Evolutionary conservation across 2,329 filamentous ascomycete genomes (phyloP).

Genomic region (Amylocarpus encephaloides): DNA sequence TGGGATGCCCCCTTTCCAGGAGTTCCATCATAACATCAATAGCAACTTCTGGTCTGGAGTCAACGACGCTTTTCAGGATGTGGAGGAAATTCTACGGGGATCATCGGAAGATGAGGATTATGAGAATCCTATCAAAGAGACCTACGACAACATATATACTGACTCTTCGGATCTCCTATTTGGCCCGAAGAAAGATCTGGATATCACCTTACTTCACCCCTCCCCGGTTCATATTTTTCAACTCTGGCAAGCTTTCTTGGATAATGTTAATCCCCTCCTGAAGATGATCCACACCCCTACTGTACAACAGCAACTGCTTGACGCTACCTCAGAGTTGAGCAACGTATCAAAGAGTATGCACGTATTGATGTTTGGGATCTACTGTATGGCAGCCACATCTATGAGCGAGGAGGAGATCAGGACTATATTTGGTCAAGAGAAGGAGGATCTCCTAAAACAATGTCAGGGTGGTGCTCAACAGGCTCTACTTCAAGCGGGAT

Average conservation of each 20-base stretch:
- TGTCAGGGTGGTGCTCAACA: conserved; percentile 56
- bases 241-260: conserved; percentile 64
- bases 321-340: conserved; percentile 49
- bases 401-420: conserved; percentile 49
- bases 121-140: conserved; percentile 20
- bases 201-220: conserved; percentile 47
- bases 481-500: conserved; percentile 58
- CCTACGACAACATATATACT: conserved; percentile 23
- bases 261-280: conserved; percentile 62
- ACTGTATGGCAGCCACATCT: conserved; percentile 52
- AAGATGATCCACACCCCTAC: conserved; percentile 64
- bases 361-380: conserved; percentile 62
- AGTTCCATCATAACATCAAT: not conserved
- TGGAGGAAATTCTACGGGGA: conserved; percentile 30
- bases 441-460: conserved; percentile 42
- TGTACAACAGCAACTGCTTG: conserved; percentile 57
- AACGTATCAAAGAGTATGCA: conserved; percentile 45
- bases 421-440: conserved; percentile 47
- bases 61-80: conserved; percentile 26
- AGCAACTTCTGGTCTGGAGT: conserved; percentile 16
- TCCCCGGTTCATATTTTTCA: conserved; percentile 53
- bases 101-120: conserved; percentile 26
- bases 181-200: conserved; percentile 38
- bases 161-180: conserved; percentile 36
- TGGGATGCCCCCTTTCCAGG: not conserved